Conservation (phyloP, 352 stramenopile genomes). For the Pythium guiyangense region DNA sequence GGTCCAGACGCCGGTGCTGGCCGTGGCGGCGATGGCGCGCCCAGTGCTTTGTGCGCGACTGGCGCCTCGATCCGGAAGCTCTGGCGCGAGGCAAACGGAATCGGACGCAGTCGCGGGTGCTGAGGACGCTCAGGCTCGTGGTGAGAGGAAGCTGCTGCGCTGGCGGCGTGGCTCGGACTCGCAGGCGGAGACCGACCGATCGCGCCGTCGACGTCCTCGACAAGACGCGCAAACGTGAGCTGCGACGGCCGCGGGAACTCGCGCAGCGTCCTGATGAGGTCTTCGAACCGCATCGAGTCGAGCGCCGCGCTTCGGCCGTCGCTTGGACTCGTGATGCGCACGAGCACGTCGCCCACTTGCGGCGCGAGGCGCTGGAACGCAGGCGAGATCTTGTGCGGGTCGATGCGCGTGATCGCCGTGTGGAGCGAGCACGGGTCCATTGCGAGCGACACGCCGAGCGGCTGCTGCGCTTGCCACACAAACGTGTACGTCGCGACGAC, state of each 20-base stretch:
- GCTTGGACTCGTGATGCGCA: conserved; percentile 35
- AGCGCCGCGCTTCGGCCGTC: conserved; percentile 22
- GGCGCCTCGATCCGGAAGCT: conserved; percentile 51
- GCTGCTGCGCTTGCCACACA: conserved; percentile 36
- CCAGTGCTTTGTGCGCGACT: conserved; percentile 8
- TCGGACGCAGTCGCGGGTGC: conserved; percentile 13
- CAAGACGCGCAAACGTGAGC: conserved; percentile 53
- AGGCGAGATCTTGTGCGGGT: conserved; percentile 51
- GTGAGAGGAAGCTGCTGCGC: not conserved
- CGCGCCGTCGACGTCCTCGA: conserved; percentile 21
- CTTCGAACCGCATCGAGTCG: conserved; percentile 67
- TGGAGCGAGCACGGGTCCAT: conserved; percentile 78
- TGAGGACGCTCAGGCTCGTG: not conserved
- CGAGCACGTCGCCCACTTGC: conserved; percentile 58
- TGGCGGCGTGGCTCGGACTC: conserved; percentile 1
- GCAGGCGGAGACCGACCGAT: conserved; percentile 3
- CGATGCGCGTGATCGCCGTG: conserved; percentile 60
- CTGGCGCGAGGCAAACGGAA: conserved; percentile 28
- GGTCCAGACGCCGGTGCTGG: not conserved
- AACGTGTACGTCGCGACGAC: conserved; percentile 47
- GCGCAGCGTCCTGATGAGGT: conserved; percentile 47
- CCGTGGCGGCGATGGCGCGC: conserved; percentile 7
- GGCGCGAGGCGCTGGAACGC: conserved; percentile 49
- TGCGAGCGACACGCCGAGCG: conserved; percentile 66
- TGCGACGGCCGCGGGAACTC: conserved; percentile 48